Evolutionary conservation across 2,329 filamentous ascomycete genomes (phyloP).

Genomic region (Aspergillaceae sp.): DNA sequence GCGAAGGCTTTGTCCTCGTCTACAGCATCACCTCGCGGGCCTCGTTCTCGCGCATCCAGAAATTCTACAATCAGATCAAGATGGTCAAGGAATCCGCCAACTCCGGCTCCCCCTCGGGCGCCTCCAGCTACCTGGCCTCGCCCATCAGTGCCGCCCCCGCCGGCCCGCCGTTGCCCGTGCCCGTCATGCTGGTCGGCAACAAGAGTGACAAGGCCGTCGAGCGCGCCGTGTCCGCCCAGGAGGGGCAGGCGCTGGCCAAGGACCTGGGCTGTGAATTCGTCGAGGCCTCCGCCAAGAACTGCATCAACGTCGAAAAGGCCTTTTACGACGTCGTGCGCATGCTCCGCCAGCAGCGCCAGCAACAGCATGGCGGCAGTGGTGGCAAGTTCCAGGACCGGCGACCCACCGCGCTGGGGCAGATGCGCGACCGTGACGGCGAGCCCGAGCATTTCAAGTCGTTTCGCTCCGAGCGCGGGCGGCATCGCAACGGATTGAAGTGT

Average conservation of each 20-base stretch:
- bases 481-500: slow-evolving; percentile 30
- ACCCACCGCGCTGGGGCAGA: slow-evolving; percentile 26
- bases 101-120: slow-evolving; percentile 46
- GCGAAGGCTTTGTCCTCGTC: slow-evolving; percentile 93
- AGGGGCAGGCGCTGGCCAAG: slow-evolving; percentile 82
- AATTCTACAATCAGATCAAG: slow-evolving; percentile 94
- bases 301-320: slow-evolving; percentile 95
- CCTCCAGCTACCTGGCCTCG: slow-evolving; percentile 40
- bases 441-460: slow-evolving; percentile 33
- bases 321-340: slow-evolving; percentile 96
- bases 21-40: slow-evolving; percentile 97
- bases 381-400: slow-evolving; percentile 29
- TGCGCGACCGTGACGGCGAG: slow-evolving; percentile 29
- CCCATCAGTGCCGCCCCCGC: slow-evolving; percentile 38
- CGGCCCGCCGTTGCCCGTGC: slow-evolving; percentile 57
- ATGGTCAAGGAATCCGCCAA: slow-evolving; percentile 80
- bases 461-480: slow-evolving; percentile 31
- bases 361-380: slow-evolving; percentile 25
- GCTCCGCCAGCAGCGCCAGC: slow-evolving; percentile 71
- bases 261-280: slow-evolving; percentile 94
- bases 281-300: slow-evolving; percentile 94
- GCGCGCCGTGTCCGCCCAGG: slow-evolving; percentile 91
- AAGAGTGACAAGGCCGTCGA: slow-evolving; percentile 96
- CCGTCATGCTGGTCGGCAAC: slow-evolving; percentile 97
- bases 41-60: slow-evolving; percentile 88